Conservation (phyloP, 257 asterid species). For the Nicotiana noctiflora region DNA sequence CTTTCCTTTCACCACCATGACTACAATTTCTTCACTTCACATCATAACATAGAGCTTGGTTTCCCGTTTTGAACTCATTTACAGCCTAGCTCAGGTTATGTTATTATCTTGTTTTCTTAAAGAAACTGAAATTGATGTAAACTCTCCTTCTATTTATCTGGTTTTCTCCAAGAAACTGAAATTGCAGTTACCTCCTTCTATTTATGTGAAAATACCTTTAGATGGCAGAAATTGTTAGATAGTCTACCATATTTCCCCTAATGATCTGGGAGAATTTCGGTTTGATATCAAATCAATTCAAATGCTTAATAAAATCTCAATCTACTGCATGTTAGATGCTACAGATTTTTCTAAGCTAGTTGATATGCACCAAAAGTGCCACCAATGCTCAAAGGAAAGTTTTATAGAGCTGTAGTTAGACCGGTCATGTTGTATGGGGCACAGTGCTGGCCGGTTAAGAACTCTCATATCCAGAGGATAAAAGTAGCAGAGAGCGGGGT, state of each 20-base stretch:
- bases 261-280: not conserved
- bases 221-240: not conserved
- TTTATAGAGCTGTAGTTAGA: too few relatives aligned
- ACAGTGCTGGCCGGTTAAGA: too few relatives aligned
- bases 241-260: too few relatives aligned
- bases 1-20: slow-evolving; percentile 32
- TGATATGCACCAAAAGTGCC: too few relatives aligned
- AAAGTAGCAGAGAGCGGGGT: too few relatives aligned
- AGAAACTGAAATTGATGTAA: not conserved
- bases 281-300: too few relatives aligned
- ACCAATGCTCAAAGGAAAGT: too few relatives aligned
- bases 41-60: slow-evolving; percentile 6
- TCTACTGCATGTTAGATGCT: too few relatives aligned
- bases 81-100: not conserved
- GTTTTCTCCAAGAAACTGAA: not conserved
- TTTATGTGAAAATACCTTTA: not conserved
- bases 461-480: too few relatives aligned
- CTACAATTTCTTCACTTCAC: slow-evolving; percentile 22
- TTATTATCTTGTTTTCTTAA: not conserved
- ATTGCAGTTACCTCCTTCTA: not conserved
- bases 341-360: too few relatives aligned
- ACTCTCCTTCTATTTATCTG: not conserved
- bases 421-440: too few relatives aligned
- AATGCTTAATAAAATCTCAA: not conserved
- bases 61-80: not conserved